Evolutionary conservation across 768 basidiomycete genomes (phyloP).

Genomic region (Leccinellum albellum): DNA sequence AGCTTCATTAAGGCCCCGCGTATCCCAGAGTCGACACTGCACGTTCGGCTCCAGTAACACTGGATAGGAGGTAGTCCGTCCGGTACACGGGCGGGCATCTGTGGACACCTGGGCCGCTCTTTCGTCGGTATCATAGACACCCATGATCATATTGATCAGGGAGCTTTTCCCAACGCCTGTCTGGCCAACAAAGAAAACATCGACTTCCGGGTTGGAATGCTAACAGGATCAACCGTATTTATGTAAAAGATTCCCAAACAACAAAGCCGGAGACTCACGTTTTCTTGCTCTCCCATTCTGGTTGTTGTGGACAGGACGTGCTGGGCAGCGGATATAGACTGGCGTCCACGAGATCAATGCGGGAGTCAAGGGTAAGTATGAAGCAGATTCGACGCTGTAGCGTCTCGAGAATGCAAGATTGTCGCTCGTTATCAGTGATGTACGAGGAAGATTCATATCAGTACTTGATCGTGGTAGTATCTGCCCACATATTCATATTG

Average conservation of each 20-base stretch:
- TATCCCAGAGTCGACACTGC: constrained; percentile 24
- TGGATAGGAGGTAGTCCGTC: constrained; percentile 4
- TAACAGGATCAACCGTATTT: constrained; percentile 6
- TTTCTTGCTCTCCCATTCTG: constrained; percentile 14
- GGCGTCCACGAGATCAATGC: neutral
- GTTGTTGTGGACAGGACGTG: neutral
- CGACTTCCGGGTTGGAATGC: constrained; percentile 5
- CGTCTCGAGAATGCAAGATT: neutral
- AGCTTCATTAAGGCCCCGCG: constrained; percentile 24
- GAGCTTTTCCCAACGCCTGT: constrained; percentile 27
- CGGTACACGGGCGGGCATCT: constrained; percentile 19
- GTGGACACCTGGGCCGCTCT: constrained; percentile 17
- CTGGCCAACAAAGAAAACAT: constrained; percentile 23
- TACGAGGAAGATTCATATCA: constrained; percentile 29
- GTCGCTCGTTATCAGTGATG: neutral
- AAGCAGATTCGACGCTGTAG: neutral
- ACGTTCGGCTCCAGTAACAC: neutral
- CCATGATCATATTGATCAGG: constrained; percentile 24
- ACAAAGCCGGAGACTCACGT: constrained; percentile 8
- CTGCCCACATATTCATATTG: neutral
- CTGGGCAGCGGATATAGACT: neutral
- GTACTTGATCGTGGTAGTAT: constrained; percentile 2
- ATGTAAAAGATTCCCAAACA: neutral
- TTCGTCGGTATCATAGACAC: neutral
- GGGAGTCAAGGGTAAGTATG: neutral